These are phyloP conservation scores for Epichloe sibirici DNA, from an alignment of 2,329 filamentous ascomycete species.

Conservation along the genomic window DNA sequence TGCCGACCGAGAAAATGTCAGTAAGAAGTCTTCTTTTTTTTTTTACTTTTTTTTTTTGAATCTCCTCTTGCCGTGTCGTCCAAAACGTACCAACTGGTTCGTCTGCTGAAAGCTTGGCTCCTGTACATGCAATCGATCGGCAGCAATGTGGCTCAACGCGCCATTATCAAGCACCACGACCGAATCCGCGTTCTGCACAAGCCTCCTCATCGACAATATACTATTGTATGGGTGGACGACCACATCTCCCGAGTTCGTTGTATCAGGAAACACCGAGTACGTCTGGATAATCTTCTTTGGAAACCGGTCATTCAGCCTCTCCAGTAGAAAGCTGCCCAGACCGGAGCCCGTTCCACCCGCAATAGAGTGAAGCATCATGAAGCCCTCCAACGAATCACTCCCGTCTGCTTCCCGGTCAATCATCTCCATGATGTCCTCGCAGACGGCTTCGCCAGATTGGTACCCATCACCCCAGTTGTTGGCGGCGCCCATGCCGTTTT, in stretches of 20 bases:
- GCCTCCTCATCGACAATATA: slow-evolving; percentile 74
- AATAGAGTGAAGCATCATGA: slow-evolving; percentile 98
- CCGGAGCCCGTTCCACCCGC: slow-evolving; percentile 93
- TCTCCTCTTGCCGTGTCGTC: not conserved
- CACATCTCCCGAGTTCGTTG: slow-evolving; percentile 73
- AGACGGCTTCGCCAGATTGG: slow-evolving; percentile 78
- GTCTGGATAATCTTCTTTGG: slow-evolving; percentile 99
- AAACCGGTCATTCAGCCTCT: slow-evolving; percentile 91
- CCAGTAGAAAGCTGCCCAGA: slow-evolving; percentile 87
- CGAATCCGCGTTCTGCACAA: slow-evolving; percentile 94
- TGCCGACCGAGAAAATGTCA: not conserved
- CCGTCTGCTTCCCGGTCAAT: slow-evolving; percentile 97
- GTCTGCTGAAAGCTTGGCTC: slow-evolving; percentile 95
- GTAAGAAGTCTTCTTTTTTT: not conserved
- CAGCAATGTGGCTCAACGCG: slow-evolving; percentile 83
- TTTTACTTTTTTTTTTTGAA: too few relatives aligned
- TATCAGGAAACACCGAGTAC: slow-evolving; percentile 96
- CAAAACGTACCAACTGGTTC: slow-evolving; percentile 63
- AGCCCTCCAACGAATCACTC: slow-evolving; percentile 94
- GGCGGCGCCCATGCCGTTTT: slow-evolving; percentile 83
- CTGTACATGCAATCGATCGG: slow-evolving; percentile 87
- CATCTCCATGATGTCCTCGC: slow-evolving; percentile 98
- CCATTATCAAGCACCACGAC: slow-evolving; percentile 97
- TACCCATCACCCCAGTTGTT: slow-evolving; percentile 99
- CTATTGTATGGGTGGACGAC: slow-evolving; percentile 99